phyloP scores from a whole-genome alignment of 2,329 filamentous ascomycete species.

The Claviceps quebecensis region DNA sequence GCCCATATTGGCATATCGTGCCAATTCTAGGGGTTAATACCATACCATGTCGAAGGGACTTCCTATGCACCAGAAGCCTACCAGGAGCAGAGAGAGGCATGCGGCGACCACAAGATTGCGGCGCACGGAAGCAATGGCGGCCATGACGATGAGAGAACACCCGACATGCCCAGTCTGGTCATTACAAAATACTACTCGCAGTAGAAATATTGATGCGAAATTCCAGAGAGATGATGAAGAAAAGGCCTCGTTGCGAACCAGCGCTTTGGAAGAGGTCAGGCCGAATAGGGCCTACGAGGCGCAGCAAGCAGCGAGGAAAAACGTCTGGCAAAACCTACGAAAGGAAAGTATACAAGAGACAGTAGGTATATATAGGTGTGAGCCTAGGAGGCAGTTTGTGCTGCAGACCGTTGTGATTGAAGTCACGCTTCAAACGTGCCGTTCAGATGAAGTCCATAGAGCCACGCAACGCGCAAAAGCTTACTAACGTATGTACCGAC shows the following conservation, averaged over 20 bases:
- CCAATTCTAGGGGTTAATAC: not conserved
- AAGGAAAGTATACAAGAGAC: not conserved
- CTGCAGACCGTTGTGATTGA: not conserved
- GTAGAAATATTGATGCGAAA: not conserved
- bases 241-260: not conserved
- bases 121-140: not conserved
- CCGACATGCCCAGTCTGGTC: not conserved
- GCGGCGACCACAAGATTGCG: constrained; percentile 2
- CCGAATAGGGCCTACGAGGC: not conserved
- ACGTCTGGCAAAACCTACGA: not conserved
- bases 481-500: not conserved
- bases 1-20: not conserved
- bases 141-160: constrained; percentile 1
- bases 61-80: not conserved
- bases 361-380: not conserved
- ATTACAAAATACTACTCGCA: not conserved
- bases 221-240: not conserved
- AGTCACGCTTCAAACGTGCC: not conserved
- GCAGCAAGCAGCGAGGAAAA: not conserved
- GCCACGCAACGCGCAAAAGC: not conserved
- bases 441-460: not conserved
- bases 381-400: not conserved
- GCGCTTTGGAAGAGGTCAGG: not conserved
- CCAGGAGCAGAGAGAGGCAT: constrained; percentile 1
- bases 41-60: constrained; percentile 1